Conservation (phyloP, 371 early-diverging fungal species). For the Mucor lusitanicus region DNA sequence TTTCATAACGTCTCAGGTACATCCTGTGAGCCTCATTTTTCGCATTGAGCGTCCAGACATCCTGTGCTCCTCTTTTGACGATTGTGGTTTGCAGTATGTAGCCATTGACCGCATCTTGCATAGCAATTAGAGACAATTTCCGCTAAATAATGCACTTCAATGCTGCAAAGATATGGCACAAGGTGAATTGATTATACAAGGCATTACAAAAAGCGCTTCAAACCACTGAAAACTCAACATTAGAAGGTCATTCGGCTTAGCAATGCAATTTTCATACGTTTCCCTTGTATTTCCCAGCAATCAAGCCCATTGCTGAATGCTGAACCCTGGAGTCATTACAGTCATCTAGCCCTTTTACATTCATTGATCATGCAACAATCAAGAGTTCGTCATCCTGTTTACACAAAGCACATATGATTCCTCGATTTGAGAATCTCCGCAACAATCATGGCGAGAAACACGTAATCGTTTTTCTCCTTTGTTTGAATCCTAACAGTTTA, state of each 20-base stretch:
- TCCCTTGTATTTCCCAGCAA: not conserved
- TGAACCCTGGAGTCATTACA: not conserved
- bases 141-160: not conserved
- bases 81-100: not conserved
- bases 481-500: not conserved
- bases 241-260: not conserved
- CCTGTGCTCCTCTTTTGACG: not conserved
- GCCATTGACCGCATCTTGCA: not conserved
- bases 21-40: not conserved
- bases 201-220: not conserved
- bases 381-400: not conserved
- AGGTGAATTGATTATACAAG: not conserved
- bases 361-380: not conserved
- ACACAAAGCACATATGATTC: not conserved
- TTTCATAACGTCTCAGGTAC: not conserved
- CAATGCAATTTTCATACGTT: too few relatives aligned
- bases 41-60: not conserved
- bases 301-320: not conserved
- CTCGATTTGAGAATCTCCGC: not conserved
- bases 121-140: not conserved
- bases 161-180: not conserved
- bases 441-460: not conserved
- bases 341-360: not conserved
- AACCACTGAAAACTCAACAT: not conserved
- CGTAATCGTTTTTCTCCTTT: conserved; percentile 4